A percentile compares a stretch with the other conserved stretches of the same genome.
Conservation (phyloP, 108 stramenopile species). For the Ochromonas danica region DNA sequence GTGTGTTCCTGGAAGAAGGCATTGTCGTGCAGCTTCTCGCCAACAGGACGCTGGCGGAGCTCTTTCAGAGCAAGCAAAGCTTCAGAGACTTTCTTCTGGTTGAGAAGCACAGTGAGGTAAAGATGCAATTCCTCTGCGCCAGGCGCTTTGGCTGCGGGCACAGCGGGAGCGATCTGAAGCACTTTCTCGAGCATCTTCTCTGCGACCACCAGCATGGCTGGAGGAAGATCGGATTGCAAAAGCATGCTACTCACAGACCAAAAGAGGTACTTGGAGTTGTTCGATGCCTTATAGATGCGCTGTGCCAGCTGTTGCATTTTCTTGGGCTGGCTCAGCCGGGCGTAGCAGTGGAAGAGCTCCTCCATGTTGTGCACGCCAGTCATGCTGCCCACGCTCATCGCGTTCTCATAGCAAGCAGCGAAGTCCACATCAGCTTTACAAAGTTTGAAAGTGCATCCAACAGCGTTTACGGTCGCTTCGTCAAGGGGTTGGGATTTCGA, state of each 20-base stretch:
- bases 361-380: background rate
- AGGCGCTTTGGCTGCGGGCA: background rate
- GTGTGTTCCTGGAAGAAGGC: background rate
- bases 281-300: background rate
- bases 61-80: background rate
- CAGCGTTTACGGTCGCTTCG: background rate
- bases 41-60: background rate
- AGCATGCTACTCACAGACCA: conserved; percentile 12
- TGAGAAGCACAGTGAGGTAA: background rate
- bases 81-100: background rate
- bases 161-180: background rate
- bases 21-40: background rate
- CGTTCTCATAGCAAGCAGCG: background rate
- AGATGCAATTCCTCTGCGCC: conserved; percentile 2
- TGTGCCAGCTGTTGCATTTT: conserved; percentile 11
- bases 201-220: background rate
- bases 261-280: conserved; percentile 1
- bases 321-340: background rate
- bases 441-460: background rate
- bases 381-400: background rate
- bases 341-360: background rate
- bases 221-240: conserved; percentile 13
- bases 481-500: background rate
- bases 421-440: background rate
- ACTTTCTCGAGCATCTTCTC: background rate